phyloP scores from a whole-genome alignment of 257 asterid species.

The Coffea eugenioides region DNA sequence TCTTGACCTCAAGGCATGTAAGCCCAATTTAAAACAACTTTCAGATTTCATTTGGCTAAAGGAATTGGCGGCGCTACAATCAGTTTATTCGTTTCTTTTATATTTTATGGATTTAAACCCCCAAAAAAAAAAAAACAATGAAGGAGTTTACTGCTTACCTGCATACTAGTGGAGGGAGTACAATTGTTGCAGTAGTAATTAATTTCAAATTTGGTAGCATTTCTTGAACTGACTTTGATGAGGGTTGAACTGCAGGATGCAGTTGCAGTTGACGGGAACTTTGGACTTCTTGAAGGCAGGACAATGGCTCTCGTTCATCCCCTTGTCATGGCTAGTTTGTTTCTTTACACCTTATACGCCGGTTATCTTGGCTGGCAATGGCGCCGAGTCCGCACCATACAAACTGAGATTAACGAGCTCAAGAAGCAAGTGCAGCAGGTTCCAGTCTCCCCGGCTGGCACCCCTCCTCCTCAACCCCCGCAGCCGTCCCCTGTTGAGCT shows the following conservation, averaged over 20 bases:
- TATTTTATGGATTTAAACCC: too few species aligned
- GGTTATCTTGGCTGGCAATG: conserved; percentile 99
- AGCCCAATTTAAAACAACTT: not conserved
- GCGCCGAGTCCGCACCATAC: conserved; percentile 85
- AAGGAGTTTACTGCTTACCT: too few species aligned
- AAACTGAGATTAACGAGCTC: conserved; percentile 68
- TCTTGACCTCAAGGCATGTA: conserved; percentile 53
- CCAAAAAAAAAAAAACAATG: too few species aligned
- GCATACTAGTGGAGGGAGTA: too few species aligned
- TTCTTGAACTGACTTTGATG: too few species aligned
- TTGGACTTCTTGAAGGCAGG: conserved; percentile 88
- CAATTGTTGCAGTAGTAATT: not conserved
- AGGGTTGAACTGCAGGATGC: conserved; percentile 51
- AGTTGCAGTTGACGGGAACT: conserved; percentile 74
- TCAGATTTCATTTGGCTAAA: not conserved
- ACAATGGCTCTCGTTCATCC: conserved; percentile 79
- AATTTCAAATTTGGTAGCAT: too few species aligned
- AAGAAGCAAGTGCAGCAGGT: conserved; percentile 75
- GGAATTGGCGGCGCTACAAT: not conserved
- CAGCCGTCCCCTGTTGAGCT: conserved; percentile 66
- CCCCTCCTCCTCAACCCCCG: conserved; percentile 40
- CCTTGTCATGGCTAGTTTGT: conserved; percentile 66
- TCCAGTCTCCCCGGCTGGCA: conserved; percentile 67
- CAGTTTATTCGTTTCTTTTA: too few species aligned
- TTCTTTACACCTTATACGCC: conserved; percentile 69